Evolutionary conservation across 1,139 yeast genomes (phyloP).

Genomic region (Debaryomyces fabryi): DNA sequence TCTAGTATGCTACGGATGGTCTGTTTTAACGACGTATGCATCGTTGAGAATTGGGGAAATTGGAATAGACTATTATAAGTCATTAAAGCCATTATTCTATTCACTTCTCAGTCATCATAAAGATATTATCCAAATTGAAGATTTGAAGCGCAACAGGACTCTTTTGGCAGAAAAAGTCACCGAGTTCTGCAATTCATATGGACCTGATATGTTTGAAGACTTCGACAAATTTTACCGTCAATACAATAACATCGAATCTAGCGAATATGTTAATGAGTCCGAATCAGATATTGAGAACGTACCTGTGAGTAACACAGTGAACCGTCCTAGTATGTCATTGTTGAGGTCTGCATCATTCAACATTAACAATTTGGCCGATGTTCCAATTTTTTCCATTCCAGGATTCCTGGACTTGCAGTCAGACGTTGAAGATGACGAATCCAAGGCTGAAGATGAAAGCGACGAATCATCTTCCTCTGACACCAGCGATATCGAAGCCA

Average conservation of each 20-base stretch:
- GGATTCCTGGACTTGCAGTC: slow-evolving; percentile 1
- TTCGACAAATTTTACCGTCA: slow-evolving; percentile 36
- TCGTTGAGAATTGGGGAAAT: slow-evolving; percentile 48
- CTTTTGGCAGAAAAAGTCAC: slow-evolving; percentile 63
- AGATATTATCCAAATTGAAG: slow-evolving; percentile 42
- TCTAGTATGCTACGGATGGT: slow-evolving; percentile 38
- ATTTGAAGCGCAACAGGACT: slow-evolving; percentile 57
- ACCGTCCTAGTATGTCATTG: slow-evolving; percentile 8
- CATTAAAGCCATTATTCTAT: slow-evolving; percentile 40
- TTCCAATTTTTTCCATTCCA: slow-evolving; percentile 20
- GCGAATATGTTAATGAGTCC: slow-evolving; percentile 12
- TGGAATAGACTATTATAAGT: slow-evolving; percentile 43
- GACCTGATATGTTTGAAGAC: slow-evolving; percentile 81
- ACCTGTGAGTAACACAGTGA: slow-evolving; percentile 4
- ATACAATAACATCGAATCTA: slow-evolving; percentile 22
- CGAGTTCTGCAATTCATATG: slow-evolving; percentile 67
- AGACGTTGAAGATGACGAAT: not conserved
- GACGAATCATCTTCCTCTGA: not conserved
- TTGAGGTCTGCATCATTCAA: slow-evolving; percentile 10
- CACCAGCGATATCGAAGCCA: slow-evolving; percentile 2
- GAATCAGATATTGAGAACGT: slow-evolving; percentile 9
- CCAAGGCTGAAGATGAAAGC: slow-evolving; percentile 13
- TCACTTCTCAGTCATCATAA: slow-evolving; percentile 47
- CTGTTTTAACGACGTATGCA: slow-evolving; percentile 45
- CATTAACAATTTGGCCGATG: slow-evolving; percentile 29